Evolutionary conservation across 2,329 filamentous ascomycete genomes (phyloP).

Genomic region (Diaporthe caulivora): DNA sequence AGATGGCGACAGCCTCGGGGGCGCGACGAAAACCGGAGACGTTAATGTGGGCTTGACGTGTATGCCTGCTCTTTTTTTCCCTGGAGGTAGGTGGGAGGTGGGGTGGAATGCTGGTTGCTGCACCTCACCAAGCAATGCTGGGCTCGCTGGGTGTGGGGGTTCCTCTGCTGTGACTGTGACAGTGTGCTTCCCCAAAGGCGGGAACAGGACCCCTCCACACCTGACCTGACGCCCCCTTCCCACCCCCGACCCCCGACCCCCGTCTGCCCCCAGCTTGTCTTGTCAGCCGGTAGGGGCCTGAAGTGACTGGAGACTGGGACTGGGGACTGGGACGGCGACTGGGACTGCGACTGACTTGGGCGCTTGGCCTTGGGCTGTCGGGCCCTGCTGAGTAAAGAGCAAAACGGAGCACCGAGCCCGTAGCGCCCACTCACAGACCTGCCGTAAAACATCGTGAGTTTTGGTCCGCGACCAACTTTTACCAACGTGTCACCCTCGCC

Average conservation of each 20-base stretch:
- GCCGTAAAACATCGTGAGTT: conserved; percentile 41
- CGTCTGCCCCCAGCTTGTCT: conserved; percentile 3
- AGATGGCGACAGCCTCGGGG: conserved; percentile 22
- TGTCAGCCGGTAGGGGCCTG: conserved; percentile 11
- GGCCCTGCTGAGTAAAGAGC: conserved; percentile 35
- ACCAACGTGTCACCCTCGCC: conserved; percentile 33
- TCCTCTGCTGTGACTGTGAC: background rate
- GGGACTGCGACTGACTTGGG: conserved; percentile 9
- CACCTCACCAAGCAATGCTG: too few species aligned
- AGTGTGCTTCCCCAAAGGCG: conserved; percentile 14
- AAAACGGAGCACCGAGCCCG: conserved; percentile 31
- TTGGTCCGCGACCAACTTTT: conserved; percentile 38
- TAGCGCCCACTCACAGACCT: conserved; percentile 35
- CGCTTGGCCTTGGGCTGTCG: conserved; percentile 22
- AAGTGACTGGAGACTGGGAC: background rate
- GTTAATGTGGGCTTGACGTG: conserved; percentile 15
- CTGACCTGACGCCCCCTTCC: conserved; percentile 16
- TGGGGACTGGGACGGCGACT: background rate
- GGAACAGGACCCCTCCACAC: conserved; percentile 2
- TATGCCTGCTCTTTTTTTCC: background rate
- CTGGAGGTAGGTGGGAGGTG: conserved; percentile 13
- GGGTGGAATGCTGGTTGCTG: conserved; percentile 13
- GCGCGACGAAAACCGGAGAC: conserved; percentile 17
- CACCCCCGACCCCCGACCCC: background rate
- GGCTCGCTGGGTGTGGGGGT: conserved; percentile 14